Evolutionary conservation across 1,284 basidiomycete species (phyloP).

Genomic region (Cerrena zonata): DNA sequence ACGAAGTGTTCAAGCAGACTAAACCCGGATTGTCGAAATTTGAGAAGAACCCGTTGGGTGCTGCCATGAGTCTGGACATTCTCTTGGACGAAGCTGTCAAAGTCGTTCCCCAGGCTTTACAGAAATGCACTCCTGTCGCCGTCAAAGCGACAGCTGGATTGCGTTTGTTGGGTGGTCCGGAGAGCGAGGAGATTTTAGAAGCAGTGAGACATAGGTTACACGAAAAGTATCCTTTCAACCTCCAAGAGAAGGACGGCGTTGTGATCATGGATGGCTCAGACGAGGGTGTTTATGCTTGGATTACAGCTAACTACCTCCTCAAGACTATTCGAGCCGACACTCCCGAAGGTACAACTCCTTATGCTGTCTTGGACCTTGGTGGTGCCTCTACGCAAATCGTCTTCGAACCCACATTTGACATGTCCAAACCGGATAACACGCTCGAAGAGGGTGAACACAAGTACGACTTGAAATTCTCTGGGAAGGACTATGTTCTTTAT

Average conservation of each 20-base stretch:
- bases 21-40: slow-evolving; percentile 80
- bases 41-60: slow-evolving; percentile 52
- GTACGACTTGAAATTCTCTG: slow-evolving; percentile 79
- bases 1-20: slow-evolving; percentile 86
- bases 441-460: slow-evolving; percentile 90
- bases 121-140: slow-evolving; percentile 79
- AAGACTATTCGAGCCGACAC: slow-evolving; percentile 61
- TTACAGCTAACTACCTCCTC: slow-evolving; percentile 92
- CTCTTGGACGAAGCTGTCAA: slow-evolving; percentile 77
- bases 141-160: slow-evolving; percentile 96
- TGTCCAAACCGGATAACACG: slow-evolving; percentile 36
- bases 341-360: slow-evolving; percentile 51
- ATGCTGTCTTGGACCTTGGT: slow-evolving; percentile 92
- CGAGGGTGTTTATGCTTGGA: slow-evolving; percentile 97
- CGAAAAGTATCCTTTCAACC: slow-evolving; percentile 68
- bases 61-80: slow-evolving; percentile 76
- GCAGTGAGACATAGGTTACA: slow-evolving; percentile 68
- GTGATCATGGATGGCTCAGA: slow-evolving; percentile 95
- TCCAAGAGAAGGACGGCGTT: slow-evolving; percentile 62
- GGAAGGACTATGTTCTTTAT: slow-evolving; percentile 70
- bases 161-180: slow-evolving; percentile 62
- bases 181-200: slow-evolving; percentile 73
- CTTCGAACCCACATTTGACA: slow-evolving; percentile 77
- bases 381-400: slow-evolving; percentile 98
- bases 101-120: slow-evolving; percentile 68